Evolutionary conservation across 805 yeast species (phyloP).

Genomic region (Diddensiella transvaalensis): DNA sequence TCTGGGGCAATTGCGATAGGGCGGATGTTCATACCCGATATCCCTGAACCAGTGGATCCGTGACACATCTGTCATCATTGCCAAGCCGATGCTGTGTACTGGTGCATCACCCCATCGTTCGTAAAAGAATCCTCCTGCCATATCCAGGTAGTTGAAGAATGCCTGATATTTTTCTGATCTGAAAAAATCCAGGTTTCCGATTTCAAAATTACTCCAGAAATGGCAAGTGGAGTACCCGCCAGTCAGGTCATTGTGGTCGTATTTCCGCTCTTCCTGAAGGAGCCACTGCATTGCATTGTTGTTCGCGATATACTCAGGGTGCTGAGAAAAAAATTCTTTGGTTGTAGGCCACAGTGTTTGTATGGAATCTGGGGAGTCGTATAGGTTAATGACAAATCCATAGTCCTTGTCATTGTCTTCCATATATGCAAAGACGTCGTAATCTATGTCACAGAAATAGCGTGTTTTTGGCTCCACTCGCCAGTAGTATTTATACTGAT

Average conservation of each 20-base stretch:
- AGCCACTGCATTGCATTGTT: slow-evolving; percentile 52
- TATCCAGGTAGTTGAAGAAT: slow-evolving; percentile 63
- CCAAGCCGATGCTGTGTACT: slow-evolving; percentile 74
- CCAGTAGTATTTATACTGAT: slow-evolving; percentile 70
- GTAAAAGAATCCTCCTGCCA: slow-evolving; percentile 77
- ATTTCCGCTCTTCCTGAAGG: slow-evolving; percentile 48
- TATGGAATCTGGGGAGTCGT: slow-evolving; percentile 66
- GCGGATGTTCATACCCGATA: slow-evolving; percentile 71
- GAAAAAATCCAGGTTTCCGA: slow-evolving; percentile 78
- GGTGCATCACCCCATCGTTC: slow-evolving; percentile 97
- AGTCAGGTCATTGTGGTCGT: slow-evolving; percentile 37
- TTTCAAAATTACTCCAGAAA: slow-evolving; percentile 89
- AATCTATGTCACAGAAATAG: slow-evolving; percentile 65
- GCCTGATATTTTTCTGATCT: slow-evolving; percentile 61
- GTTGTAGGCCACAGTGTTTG: slow-evolving; percentile 67
- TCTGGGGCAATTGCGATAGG: slow-evolving; percentile 77
- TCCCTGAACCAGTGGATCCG: slow-evolving; percentile 85
- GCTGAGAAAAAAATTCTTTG: slow-evolving; percentile 48
- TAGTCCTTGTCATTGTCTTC: slow-evolving; percentile 62
- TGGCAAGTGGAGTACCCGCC: slow-evolving; percentile 63
- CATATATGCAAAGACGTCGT: slow-evolving; percentile 34
- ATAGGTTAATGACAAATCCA: slow-evolving; percentile 68
- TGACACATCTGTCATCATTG: slow-evolving; percentile 63
- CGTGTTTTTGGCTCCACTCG: slow-evolving; percentile 72
- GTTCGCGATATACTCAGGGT: slow-evolving; percentile 56